Conservation (phyloP, 2,329 filamentous ascomycete species). For the Beauveria medogensis region DNA sequence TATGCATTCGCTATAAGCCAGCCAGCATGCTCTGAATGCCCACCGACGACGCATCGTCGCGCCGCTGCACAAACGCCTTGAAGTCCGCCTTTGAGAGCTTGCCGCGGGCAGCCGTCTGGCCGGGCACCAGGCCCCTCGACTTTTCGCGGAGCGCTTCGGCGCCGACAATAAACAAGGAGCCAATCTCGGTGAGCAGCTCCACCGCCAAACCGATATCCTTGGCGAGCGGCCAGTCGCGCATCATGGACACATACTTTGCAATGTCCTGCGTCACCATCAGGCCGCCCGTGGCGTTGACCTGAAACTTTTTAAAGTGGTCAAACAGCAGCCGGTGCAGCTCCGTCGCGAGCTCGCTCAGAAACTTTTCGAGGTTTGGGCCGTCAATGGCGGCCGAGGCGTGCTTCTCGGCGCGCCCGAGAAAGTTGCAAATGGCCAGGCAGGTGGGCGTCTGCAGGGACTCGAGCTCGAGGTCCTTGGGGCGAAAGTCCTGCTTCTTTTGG, state of each 20-base stretch:
- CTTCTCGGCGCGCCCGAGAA: constrained; percentile 61
- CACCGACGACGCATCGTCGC: constrained; percentile 74
- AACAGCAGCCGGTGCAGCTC: constrained; percentile 72
- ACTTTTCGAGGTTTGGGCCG: constrained; percentile 72
- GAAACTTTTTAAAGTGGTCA: constrained; percentile 90
- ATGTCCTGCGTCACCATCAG: constrained; percentile 96
- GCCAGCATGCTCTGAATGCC: constrained; percentile 79
- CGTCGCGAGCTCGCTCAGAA: constrained; percentile 76
- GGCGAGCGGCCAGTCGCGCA: constrained; percentile 72
- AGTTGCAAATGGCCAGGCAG: constrained; percentile 72
- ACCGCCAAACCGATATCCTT: constrained; percentile 62
- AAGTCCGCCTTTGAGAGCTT: constrained; percentile 62
- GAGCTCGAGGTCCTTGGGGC: constrained; percentile 72
- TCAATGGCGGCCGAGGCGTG: constrained; percentile 63
- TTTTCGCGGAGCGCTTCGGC: constrained; percentile 68
- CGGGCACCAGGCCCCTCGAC: constrained; percentile 48
- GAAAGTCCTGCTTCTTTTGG: constrained; percentile 85
- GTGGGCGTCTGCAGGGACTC: constrained; percentile 81
- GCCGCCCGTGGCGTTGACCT: constrained; percentile 85
- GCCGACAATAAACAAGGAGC: constrained; percentile 90
- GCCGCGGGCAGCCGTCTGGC: constrained; percentile 35
- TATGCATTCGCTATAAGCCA: constrained; percentile 35
- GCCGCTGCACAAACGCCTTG: constrained; percentile 72
- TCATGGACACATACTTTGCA: constrained; percentile 79
- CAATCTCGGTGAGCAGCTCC: constrained; percentile 86